Evolutionary conservation across 495 filamentous ascomycete genomes (phyloP).

Genomic region (Hypoxylon crocopeplum): DNA sequence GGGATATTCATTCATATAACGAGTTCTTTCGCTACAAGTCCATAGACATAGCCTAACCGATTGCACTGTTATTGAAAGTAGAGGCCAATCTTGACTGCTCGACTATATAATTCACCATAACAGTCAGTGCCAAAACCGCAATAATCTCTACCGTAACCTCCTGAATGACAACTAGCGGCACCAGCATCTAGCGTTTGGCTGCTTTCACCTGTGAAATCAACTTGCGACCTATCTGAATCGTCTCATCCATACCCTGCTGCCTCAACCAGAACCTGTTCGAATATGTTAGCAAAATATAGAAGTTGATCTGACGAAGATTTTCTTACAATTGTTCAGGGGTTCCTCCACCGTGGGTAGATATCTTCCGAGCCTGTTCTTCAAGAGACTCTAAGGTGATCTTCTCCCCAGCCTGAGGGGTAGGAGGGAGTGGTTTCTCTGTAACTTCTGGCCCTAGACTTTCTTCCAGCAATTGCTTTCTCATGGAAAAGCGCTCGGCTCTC

Average conservation of each 20-base stretch:
- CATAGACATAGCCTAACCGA: too few species aligned
- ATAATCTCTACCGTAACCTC: conserved; percentile 6
- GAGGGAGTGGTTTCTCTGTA: conserved; percentile 43
- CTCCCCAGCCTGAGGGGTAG: conserved; percentile 50
- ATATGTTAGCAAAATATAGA: conserved; percentile 9
- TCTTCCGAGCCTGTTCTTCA: conserved; percentile 71
- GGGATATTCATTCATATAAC: too few species aligned
- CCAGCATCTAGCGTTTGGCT: conserved; percentile 16
- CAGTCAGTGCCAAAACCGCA: conserved; percentile 5
- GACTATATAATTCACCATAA: conserved; percentile 16
- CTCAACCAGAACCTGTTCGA: conserved; percentile 47
- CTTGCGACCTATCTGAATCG: conserved; percentile 46
- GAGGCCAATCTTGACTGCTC: conserved; percentile 8
- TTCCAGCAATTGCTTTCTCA: conserved; percentile 76
- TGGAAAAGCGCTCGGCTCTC: conserved; percentile 71
- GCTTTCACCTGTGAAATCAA: conserved; percentile 34
- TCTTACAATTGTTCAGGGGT: conserved; percentile 62
- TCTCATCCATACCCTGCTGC: conserved; percentile 47
- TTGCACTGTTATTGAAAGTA: too few species aligned
- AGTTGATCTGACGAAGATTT: background rate
- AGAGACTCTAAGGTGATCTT: conserved; percentile 56
- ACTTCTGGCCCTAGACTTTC: conserved; percentile 60
- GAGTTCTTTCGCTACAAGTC: too few species aligned
- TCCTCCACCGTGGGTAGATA: conserved; percentile 54
- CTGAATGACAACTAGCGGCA: conserved; percentile 2